These are phyloP conservation scores for Buddleja alternifolia DNA, from an alignment of 257 asterid species.

Conservation along the genomic window DNA sequence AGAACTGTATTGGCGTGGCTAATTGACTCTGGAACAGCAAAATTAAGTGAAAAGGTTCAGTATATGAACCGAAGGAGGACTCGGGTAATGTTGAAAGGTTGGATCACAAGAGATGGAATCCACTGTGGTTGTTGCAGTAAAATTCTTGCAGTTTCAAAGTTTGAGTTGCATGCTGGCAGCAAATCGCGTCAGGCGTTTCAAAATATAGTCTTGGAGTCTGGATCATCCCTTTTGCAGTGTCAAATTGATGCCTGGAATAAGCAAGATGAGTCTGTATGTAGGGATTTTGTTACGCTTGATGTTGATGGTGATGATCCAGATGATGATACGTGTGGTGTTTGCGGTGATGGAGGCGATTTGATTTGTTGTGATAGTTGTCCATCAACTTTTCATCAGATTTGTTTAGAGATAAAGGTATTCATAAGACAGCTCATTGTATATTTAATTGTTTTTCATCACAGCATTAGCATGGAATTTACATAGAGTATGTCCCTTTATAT, in stretches of 20 bases:
- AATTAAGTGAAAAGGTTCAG: constrained; percentile 80
- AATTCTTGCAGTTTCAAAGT: constrained; percentile 86
- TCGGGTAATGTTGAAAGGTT: constrained; percentile 85
- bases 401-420: constrained; percentile 81
- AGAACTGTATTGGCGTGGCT: constrained; percentile 90
- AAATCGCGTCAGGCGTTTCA: constrained; percentile 87
- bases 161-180: constrained; percentile 98
- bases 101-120: constrained; percentile 94
- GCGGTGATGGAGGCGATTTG: constrained; percentile 99
- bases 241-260: constrained; percentile 89
- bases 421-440: background rate
- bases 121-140: constrained; percentile 99
- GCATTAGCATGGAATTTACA: constrained; percentile 13
- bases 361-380: constrained; percentile 99
- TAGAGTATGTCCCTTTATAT: background rate
- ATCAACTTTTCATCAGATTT: constrained; percentile 90
- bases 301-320: constrained; percentile 88
- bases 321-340: constrained; percentile 89
- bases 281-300: constrained; percentile 57
- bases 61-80: constrained; percentile 86
- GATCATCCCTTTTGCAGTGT: constrained; percentile 84
- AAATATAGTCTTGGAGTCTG: constrained; percentile 80
- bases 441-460: constrained; percentile 18
- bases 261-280: constrained; percentile 65
- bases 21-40: constrained; percentile 72